These are phyloP conservation scores for Capsicum chinense DNA, from an alignment of 257 asterid genomes.

Conservation along the genomic window DNA sequence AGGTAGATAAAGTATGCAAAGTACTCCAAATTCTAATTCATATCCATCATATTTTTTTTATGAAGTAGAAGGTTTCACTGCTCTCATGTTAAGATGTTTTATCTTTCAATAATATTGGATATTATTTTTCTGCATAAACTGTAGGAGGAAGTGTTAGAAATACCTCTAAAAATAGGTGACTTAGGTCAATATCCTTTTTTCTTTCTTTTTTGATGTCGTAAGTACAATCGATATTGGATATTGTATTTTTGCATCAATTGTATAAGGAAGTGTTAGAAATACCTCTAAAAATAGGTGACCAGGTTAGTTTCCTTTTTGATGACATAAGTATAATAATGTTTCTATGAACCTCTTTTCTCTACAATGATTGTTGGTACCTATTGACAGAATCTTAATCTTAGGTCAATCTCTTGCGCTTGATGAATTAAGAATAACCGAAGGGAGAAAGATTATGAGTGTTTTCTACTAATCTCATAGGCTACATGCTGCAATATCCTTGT, in stretches of 20 bases:
- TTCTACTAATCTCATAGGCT: conserved; percentile 17
- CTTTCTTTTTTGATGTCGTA: no score
- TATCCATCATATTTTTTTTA: no score
- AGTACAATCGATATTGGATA: conserved; percentile 53
- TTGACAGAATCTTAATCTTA: conserved; percentile 77
- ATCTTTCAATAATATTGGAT: no score
- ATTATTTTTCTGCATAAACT: no score
- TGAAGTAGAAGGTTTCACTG: no score
- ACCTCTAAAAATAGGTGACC: conserved; percentile 97
- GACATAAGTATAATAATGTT: neutral
- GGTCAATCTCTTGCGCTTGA: conserved; percentile 89
- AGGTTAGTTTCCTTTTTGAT: conserved; percentile 49
- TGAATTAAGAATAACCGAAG: conserved; percentile 99
- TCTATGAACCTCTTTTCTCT: conserved; percentile 1
- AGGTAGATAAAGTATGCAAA: no score
- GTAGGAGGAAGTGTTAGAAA: no score
- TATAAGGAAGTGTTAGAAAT: conserved; percentile 5
- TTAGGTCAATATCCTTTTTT: no score
- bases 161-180: no score
- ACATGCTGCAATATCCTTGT: conserved; percentile 29
- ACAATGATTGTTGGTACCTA: conserved; percentile 67
- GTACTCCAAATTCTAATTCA: no score
- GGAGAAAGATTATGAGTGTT: conserved; percentile 84
- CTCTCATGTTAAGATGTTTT: no score
- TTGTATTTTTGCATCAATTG: conserved; percentile 53